Conservation (phyloP, 2,329 filamentous ascomycete genomes). For the Elsinoe arachidis region DNA sequence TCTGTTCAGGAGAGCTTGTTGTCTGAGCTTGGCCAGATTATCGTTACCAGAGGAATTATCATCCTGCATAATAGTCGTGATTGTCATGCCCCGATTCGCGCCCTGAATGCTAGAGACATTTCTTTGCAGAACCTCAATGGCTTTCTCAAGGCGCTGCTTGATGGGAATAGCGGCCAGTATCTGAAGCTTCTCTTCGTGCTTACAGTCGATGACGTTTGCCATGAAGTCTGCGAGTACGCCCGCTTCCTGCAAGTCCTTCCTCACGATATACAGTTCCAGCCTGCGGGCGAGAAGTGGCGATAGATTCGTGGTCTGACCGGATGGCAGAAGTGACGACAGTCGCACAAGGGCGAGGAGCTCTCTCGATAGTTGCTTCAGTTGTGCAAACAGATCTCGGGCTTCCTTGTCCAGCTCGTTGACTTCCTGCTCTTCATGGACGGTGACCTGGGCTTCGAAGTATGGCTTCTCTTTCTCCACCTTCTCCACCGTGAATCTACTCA, state of each 20-base stretch:
- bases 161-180: constrained; percentile 74
- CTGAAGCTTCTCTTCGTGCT: constrained; percentile 82
- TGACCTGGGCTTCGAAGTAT: constrained; percentile 76
- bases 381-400: constrained; percentile 62
- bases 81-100: constrained; percentile 74
- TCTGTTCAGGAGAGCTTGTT: constrained; percentile 33
- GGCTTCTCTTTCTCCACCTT: constrained; percentile 68
- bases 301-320: constrained; percentile 56
- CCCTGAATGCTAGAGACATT: constrained; percentile 79
- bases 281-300: constrained; percentile 79
- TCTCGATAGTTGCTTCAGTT: constrained; percentile 74
- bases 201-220: constrained; percentile 81
- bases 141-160: constrained; percentile 67
- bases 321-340: constrained; percentile 73
- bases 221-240: constrained; percentile 90
- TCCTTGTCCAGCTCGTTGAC: constrained; percentile 48
- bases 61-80: constrained; percentile 49
- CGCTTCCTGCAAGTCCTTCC: constrained; percentile 73
- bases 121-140: constrained; percentile 73
- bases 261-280: constrained; percentile 77
- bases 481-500: constrained; percentile 66
- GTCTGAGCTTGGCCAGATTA: constrained; percentile 33
- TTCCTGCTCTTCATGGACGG: constrained; percentile 55
- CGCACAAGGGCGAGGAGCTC: constrained; percentile 79
- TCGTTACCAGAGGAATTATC: constrained; percentile 24